Base-by-base conservation (phyloP, 1,284 basidiomycete genomes). In the Microstroma glucosiphilum region DNA sequence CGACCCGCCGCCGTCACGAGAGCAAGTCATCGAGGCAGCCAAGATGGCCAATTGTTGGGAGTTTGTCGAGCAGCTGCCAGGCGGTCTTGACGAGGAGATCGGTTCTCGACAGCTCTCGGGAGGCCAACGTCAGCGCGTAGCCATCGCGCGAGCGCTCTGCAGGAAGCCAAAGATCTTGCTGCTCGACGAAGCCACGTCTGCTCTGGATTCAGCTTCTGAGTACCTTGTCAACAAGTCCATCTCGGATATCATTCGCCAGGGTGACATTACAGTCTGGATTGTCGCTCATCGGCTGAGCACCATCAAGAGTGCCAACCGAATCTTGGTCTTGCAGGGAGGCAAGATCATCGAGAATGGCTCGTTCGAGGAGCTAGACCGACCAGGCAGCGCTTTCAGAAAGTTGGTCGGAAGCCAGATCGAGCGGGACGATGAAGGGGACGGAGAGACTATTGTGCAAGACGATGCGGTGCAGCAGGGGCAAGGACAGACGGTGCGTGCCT, bases 11-110 rank as follows among this genome's bases (percentile, higher is more conserved):
- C 90, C 87, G 0, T 89, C 90, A 0, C 84, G 88, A 30, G 86
- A 87, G 65, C 85, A 96, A 62, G 90, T 98, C 42, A 90, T 93
- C 79, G 83, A 86, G 23, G 94, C 92, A 0, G 93, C 93, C 0
- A 83, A 87, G 12, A 85, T 89, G 66, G 93, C 94, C 2, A 96
- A 97, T 74, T 97, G 94, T 80, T 65, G 70, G 37, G 91, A 94
- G 72, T 98, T 96, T 76, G 88, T 98, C 49, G 89, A 90, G 86
- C 86, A 87, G 1, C 86, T 98, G 83, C 92, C 93, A 12, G 83
- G 90, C 61, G 91, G 88, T 0, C 88, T 89, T 65, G 87, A 90
- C 67, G 90, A 89, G 0, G 82, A 85, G 66, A 78, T 80, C 40
- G 79, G 79, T n/a, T 71, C 79, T 0, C 68, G 76, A 23, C 75